Conservation (phyloP, 2,329 filamentous ascomycete species). For the Penicillium concentricum region DNA sequence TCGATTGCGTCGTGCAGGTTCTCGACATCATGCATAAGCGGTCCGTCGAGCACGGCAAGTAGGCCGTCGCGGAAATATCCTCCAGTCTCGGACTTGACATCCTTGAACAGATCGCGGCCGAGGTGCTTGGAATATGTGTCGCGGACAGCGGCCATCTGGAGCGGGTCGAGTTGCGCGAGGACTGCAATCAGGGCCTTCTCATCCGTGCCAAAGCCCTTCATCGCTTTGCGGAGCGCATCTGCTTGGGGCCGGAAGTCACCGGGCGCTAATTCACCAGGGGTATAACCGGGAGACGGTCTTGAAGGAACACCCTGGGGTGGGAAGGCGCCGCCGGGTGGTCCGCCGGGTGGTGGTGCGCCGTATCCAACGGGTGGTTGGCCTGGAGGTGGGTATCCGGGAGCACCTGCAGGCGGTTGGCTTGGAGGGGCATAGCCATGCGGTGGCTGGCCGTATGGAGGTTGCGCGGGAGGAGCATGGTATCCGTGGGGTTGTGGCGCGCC, state of each 20-base stretch:
- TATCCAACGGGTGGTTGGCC: constrained; percentile 23
- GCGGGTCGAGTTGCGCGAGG: constrained; percentile 70
- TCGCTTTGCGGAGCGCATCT: constrained; percentile 71
- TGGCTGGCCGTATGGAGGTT: constrained; percentile 37
- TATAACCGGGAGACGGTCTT: constrained; percentile 72
- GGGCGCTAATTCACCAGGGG: constrained; percentile 65
- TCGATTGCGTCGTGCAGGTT: constrained; percentile 70
- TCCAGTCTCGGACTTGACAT: constrained; percentile 75
- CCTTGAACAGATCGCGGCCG: constrained; percentile 67
- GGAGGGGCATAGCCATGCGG: constrained; percentile 16
- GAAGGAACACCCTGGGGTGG: constrained; percentile 51
- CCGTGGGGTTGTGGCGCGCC: constrained; percentile 34
- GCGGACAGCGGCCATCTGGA: constrained; percentile 70
- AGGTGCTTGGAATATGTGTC: constrained; percentile 65
- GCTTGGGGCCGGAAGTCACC: constrained; percentile 67
- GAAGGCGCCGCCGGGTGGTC: constrained; percentile 20
- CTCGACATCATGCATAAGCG: constrained; percentile 72
- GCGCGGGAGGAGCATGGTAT: constrained; percentile 24
- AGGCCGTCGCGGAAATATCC: constrained; percentile 74
- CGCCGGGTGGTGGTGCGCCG: constrained; percentile 32
- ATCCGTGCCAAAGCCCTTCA: constrained; percentile 93
- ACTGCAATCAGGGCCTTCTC: constrained; percentile 72
- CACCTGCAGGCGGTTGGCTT: constrained; percentile 38
- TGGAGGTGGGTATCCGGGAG: constrained; percentile 39
- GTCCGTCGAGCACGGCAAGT: constrained; percentile 73